These are phyloP conservation scores for Miscanthus lutarioriparius DNA, from an alignment of 176 grass and related monocot genomes.

Conservation along the genomic window DNA sequence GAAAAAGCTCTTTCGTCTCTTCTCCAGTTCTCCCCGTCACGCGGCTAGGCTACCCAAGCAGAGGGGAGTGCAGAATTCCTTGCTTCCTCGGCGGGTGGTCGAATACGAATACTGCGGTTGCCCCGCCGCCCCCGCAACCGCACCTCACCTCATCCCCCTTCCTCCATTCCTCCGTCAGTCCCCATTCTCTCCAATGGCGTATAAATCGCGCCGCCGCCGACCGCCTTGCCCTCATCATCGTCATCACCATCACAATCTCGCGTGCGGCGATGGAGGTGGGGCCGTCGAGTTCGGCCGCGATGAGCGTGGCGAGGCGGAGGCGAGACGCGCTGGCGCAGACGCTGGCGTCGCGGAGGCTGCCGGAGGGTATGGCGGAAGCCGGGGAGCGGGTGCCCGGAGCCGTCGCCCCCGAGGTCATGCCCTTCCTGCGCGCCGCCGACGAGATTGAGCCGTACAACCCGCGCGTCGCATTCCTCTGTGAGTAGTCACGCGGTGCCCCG, in stretches of 20 bases:
- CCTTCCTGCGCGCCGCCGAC: constrained; percentile 57
- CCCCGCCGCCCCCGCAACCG: constrained; percentile 33
- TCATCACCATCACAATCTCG: neutral
- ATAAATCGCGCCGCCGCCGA: constrained; percentile 35
- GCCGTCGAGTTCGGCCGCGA: constrained; percentile 14
- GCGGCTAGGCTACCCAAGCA: constrained; percentile 19
- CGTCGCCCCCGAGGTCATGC: constrained; percentile 50
- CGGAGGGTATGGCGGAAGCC: constrained; percentile 25
- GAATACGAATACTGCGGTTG: constrained; percentile 40
- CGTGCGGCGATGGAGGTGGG: neutral
- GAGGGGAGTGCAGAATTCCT: constrained; percentile 25
- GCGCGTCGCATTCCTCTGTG: constrained; percentile 52
- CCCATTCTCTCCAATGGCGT: neutral
- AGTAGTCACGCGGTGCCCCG: neutral
- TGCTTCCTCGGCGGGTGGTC: constrained; percentile 33
- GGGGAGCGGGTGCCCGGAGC: constrained; percentile 44
- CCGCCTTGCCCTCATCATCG: neutral
- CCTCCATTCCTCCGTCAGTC: neutral
- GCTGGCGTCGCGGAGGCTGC: constrained; percentile 48
- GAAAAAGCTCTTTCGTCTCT: neutral
- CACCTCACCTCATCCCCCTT: neutral
- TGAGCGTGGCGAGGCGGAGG: constrained; percentile 23
- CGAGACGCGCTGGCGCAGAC: constrained; percentile 35
- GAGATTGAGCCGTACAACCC: constrained; percentile 42
- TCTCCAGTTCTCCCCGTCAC: neutral